Percentiles rank a stretch among this genome's conserved stretches.
phyloP scores from a whole-genome alignment of 2,329 filamentous ascomycete genomes.

The Cercospora sojina region DNA sequence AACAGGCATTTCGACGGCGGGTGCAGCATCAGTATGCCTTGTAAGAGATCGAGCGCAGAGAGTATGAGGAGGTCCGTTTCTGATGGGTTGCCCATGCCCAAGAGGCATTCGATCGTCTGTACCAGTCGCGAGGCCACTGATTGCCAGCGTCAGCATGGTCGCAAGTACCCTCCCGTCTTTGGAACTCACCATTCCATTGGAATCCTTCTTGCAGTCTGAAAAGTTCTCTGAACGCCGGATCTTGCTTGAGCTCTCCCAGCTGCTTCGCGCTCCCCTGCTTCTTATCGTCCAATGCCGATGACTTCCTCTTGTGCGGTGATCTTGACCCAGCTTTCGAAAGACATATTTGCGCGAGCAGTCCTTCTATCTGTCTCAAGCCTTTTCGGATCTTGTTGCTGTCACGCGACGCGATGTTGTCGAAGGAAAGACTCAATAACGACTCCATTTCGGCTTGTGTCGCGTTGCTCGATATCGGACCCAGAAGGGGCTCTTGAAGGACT shows the following conservation, averaged over 20 bases:
- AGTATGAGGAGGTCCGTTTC: slow-evolving; percentile 87
- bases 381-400: slow-evolving; percentile 88
- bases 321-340: slow-evolving; percentile 56
- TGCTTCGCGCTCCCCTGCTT: slow-evolving; percentile 51
- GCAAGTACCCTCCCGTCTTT: not conserved
- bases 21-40: slow-evolving; percentile 84
- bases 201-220: slow-evolving; percentile 96
- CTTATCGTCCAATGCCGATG: slow-evolving; percentile 35
- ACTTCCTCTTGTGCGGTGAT: slow-evolving; percentile 43
- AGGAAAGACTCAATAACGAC: slow-evolving; percentile 83
- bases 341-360: slow-evolving; percentile 90
- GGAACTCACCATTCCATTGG: slow-evolving; percentile 76
- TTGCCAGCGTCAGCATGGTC: slow-evolving; percentile 13
- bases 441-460: slow-evolving; percentile 64
- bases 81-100: slow-evolving; percentile 77
- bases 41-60: slow-evolving; percentile 81
- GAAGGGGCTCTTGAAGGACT: slow-evolving; percentile 7
- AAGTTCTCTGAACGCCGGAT: slow-evolving; percentile 91
- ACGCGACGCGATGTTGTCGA: slow-evolving; percentile 93
- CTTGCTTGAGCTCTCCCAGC: slow-evolving; percentile 69
- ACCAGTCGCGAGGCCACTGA: slow-evolving; percentile 79
- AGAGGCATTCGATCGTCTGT: slow-evolving; percentile 77
- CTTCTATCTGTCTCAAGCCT: slow-evolving; percentile 90
- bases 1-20: slow-evolving; percentile 87
- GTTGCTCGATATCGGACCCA: slow-evolving; percentile 18